A percentile compares a stretch with the other conserved stretches of the same genome.
These are phyloP conservation scores for Achaetomium macrosporum DNA, from an alignment of 2,329 filamentous ascomycete genomes.

Conservation along the genomic window DNA sequence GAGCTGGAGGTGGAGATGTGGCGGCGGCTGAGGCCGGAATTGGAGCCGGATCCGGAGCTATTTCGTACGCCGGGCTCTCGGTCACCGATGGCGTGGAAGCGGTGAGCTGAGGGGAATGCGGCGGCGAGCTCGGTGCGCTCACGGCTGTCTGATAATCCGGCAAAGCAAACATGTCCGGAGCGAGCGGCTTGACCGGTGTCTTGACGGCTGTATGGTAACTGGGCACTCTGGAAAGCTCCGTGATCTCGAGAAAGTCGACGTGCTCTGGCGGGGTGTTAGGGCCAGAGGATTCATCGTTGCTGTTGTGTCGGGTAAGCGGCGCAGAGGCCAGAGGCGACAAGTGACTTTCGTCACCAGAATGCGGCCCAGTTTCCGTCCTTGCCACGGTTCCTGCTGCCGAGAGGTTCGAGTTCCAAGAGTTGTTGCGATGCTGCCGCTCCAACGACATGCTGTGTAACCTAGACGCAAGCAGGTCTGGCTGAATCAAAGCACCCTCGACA, in stretches of 20 bases:
- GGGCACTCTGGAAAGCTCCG: slow-evolving; percentile 65
- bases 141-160: slow-evolving; percentile 63
- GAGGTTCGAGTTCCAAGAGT: slow-evolving; percentile 41
- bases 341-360: slow-evolving; percentile 29
- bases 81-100: slow-evolving; percentile 28
- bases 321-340: slow-evolving; percentile 37
- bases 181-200: slow-evolving; percentile 52
- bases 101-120: slow-evolving; percentile 40
- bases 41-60: not conserved
- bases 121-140: slow-evolving; percentile 48
- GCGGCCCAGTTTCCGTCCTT: slow-evolving; percentile 30
- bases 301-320: slow-evolving; percentile 49
- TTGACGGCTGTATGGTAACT: slow-evolving; percentile 71
- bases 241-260: slow-evolving; percentile 52
- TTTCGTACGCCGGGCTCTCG: slow-evolving; percentile 20
- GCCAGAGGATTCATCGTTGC: slow-evolving; percentile 45
- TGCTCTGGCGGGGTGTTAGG: slow-evolving; percentile 53
- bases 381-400: slow-evolving; percentile 37
- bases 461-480: slow-evolving; percentile 53
- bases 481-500: slow-evolving; percentile 40
- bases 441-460: slow-evolving; percentile 64
- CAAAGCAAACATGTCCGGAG: slow-evolving; percentile 44
- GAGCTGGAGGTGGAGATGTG: not conserved
- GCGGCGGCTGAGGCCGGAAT: not conserved
- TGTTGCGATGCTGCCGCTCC: slow-evolving; percentile 41